Conservation (phyloP, 495 filamentous ascomycete species). For the Copromyces sp. region DNA sequence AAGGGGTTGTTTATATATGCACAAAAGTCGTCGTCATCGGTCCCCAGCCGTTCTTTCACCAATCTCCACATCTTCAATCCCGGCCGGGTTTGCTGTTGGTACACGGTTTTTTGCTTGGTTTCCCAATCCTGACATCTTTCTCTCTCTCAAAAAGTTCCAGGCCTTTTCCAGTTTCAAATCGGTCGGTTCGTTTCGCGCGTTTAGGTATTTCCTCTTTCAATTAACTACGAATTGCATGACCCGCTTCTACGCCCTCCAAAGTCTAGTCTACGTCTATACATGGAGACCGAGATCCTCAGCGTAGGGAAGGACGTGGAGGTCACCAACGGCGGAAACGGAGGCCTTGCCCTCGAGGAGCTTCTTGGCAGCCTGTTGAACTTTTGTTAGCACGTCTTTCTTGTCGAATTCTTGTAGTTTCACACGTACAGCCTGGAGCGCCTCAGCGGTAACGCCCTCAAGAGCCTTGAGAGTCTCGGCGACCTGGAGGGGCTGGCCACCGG, state of each 20-base stretch:
- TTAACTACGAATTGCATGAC: background rate
- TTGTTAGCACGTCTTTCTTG: constrained; percentile 14
- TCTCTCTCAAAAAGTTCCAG: background rate
- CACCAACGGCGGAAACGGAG: constrained; percentile 76
- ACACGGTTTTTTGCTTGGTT: background rate
- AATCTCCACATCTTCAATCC: background rate
- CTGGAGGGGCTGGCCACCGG: constrained; percentile 75
- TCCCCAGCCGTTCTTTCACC: background rate
- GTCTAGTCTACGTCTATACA: constrained; percentile 52
- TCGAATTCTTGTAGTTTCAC: background rate
- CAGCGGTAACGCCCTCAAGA: constrained; percentile 68
- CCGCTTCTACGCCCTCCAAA: background rate
- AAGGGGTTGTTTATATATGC: constrained; percentile 39
- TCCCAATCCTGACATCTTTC: background rate
- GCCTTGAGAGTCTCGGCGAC: constrained; percentile 70
- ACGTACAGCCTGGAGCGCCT: constrained; percentile 81
- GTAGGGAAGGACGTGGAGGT: constrained; percentile 79
- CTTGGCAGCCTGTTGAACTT: constrained; percentile 60
- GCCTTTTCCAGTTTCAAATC: background rate
- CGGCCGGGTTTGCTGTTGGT: background rate
- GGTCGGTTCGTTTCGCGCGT: constrained; percentile 1
- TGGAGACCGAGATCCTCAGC: constrained; percentile 89
- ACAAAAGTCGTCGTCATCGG: constrained; percentile 24
- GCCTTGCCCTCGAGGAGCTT: constrained; percentile 79
- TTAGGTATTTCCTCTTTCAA: background rate